Evolutionary conservation across 2,329 filamentous ascomycete species (phyloP).

Genomic region (Truncatella angustata): DNA sequence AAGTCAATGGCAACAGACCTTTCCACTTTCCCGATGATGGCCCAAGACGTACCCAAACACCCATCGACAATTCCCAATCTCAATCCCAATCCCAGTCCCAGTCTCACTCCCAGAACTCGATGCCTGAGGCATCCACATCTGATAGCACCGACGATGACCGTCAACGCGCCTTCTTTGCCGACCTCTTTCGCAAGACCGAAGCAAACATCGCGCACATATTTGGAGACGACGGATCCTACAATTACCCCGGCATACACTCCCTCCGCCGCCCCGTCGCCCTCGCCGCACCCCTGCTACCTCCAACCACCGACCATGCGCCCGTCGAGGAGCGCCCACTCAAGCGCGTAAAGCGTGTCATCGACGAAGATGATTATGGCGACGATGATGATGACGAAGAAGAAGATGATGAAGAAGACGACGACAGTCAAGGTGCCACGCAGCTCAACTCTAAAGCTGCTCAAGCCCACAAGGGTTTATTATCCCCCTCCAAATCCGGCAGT

Average conservation of each 20-base stretch:
- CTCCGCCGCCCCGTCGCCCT: constrained; percentile 43
- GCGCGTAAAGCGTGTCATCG: constrained; percentile 73
- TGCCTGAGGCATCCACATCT: constrained; percentile 56
- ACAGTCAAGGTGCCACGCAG: constrained; percentile 49
- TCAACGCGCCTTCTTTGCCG: constrained; percentile 71
- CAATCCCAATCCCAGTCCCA: too few species aligned
- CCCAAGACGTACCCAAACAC: constrained; percentile 48
- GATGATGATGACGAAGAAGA: constrained; percentile 77
- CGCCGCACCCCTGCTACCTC: constrained; percentile 44
- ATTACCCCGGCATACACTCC: constrained; percentile 51
- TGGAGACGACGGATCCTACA: constrained; percentile 52
- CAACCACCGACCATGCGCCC: constrained; percentile 57
- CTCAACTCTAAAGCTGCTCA: constrained; percentile 49
- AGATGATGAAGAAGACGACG: constrained; percentile 59
- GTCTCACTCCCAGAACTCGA: too few species aligned
- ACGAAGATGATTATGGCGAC: constrained; percentile 83
- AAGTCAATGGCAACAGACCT: constrained; percentile 45
- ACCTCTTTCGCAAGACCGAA: constrained; percentile 76
- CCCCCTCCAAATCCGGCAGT: constrained; percentile 69
- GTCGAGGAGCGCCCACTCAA: constrained; percentile 65
- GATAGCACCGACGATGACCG: constrained; percentile 65
- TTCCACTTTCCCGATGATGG: constrained; percentile 63
- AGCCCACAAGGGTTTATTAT: constrained; percentile 58
- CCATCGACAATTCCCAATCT: constrained; percentile 44
- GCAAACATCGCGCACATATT: constrained; percentile 77